Percentiles rank a stretch among this genome's conserved stretches.
phyloP scores from a whole-genome alignment of 139 green algal species.

The Zygnema cylindricum region DNA sequence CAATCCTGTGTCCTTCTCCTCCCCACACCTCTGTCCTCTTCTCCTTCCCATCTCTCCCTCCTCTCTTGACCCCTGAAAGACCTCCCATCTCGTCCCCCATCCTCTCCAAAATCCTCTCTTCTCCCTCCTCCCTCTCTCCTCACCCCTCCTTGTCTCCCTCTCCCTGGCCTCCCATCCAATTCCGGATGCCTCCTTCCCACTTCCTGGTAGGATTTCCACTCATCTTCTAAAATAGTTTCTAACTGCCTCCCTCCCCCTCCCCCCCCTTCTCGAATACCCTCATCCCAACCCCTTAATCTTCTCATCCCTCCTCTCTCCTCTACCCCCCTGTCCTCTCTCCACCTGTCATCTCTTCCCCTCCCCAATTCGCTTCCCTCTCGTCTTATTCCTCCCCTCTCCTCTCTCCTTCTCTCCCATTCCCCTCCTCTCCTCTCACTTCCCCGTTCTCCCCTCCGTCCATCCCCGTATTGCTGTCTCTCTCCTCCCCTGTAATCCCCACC shows the following conservation, averaged over 20 bases:
- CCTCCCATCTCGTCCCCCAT: neutral
- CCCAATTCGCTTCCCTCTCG: neutral
- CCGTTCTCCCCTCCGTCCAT: neutral
- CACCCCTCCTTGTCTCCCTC: too few species aligned
- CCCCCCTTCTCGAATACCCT: too few species aligned
- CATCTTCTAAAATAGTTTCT: neutral
- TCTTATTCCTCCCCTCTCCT: neutral
- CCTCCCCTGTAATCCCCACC: neutral
- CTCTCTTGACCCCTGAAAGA: neutral
- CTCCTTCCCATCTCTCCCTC: neutral
- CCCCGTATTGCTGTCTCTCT: neutral
- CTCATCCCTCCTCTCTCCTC: neutral
- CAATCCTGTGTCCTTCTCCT: neutral
- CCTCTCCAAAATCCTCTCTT: too few species aligned
- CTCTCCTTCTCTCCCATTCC: slow-evolving; percentile 22
- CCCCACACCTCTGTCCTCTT: neutral
- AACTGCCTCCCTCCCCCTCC: too few species aligned
- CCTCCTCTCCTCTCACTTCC: neutral
- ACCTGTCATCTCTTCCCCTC: neutral
- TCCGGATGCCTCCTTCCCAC: neutral
- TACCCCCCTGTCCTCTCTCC: neutral
- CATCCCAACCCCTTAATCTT: too few species aligned
- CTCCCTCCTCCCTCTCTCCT: too few species aligned
- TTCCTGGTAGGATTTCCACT: neutral
- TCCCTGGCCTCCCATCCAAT: too few species aligned